A percentile compares a stretch with the other conserved stretches of the same genome.
Evolutionary conservation across 352 stramenopile species (phyloP).

Genomic region (Phytophthora niederhauseri): DNA sequence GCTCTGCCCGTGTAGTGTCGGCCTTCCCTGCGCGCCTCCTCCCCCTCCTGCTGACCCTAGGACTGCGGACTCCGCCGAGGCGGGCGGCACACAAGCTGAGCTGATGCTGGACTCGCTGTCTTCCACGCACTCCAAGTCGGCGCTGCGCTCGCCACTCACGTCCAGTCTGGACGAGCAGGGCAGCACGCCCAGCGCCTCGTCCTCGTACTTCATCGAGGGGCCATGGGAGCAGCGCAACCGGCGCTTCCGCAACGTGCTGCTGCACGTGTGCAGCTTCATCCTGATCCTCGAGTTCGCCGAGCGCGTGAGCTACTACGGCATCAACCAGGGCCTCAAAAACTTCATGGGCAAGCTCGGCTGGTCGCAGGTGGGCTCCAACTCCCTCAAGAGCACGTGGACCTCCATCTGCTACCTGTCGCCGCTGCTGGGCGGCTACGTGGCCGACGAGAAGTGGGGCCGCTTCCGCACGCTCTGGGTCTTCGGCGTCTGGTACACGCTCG

Average conservation of each 20-base stretch:
- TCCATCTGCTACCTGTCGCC: slow-evolving; percentile 89
- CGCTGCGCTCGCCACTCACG: slow-evolving; percentile 40
- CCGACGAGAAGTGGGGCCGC: slow-evolving; percentile 87
- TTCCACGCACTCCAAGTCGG: slow-evolving; percentile 63
- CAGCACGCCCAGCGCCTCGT: slow-evolving; percentile 55
- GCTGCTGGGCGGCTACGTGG: slow-evolving; percentile 83
- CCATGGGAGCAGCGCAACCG: slow-evolving; percentile 80
- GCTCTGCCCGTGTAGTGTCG: no score
- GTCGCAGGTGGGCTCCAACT: slow-evolving; percentile 83
- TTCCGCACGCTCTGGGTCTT: slow-evolving; percentile 88
- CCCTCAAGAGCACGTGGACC: slow-evolving; percentile 90
- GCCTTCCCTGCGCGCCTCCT: background rate
- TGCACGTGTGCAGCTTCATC: slow-evolving; percentile 89
- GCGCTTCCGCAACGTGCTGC: slow-evolving; percentile 83
- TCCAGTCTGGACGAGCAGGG: slow-evolving; percentile 44
- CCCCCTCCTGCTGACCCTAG: no score
- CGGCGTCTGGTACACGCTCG: slow-evolving; percentile 77
- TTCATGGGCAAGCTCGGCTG: slow-evolving; percentile 81
- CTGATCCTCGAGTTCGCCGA: slow-evolving; percentile 88
- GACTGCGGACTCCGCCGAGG: background rate
- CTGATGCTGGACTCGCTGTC: slow-evolving; percentile 51
- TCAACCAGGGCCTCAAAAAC: slow-evolving; percentile 90
- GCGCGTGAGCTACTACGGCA: slow-evolving; percentile 87
- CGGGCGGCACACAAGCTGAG: background rate
- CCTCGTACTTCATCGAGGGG: slow-evolving; percentile 77